These are phyloP conservation scores for Aureobasidium sp. DNA, from an alignment of 2,329 filamentous ascomycete genomes.

Conservation along the genomic window DNA sequence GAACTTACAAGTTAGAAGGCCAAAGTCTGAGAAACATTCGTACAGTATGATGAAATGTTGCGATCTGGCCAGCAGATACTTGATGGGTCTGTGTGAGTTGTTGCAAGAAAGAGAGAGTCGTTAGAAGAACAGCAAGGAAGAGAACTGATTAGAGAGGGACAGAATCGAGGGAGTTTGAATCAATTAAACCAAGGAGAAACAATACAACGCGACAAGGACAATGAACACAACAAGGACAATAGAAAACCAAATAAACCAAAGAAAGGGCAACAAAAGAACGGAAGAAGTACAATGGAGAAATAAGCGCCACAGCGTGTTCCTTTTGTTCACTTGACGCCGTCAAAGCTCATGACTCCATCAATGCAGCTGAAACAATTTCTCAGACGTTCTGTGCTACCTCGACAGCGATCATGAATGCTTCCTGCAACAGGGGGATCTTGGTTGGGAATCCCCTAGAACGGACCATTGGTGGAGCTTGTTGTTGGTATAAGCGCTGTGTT, in stretches of 20 bases:
- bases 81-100: not conserved
- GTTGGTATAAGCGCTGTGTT: constrained; percentile 11
- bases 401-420: not conserved
- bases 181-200: constrained; percentile 10
- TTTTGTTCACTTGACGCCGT: not conserved
- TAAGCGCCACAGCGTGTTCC: constrained; percentile 6
- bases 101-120: not conserved
- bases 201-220: constrained; percentile 15
- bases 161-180: not conserved
- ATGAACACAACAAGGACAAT: constrained; percentile 12
- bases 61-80: constrained; percentile 15
- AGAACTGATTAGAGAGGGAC: not conserved
- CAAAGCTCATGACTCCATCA: not conserved
- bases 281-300: constrained; percentile 7
- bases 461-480: constrained; percentile 11
- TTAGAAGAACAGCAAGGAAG: not conserved
- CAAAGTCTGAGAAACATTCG: constrained; percentile 29
- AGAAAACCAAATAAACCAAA: not conserved
- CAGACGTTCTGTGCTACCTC: not conserved
- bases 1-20: constrained; percentile 25
- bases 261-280: constrained; percentile 14
- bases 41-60: not conserved
- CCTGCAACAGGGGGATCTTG: not conserved
- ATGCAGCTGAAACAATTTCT: constrained; percentile 5
- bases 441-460: not conserved